Base-by-base conservation (phyloP, 2,329 filamentous ascomycete genomes). In the Fusarium graminum region DNA sequence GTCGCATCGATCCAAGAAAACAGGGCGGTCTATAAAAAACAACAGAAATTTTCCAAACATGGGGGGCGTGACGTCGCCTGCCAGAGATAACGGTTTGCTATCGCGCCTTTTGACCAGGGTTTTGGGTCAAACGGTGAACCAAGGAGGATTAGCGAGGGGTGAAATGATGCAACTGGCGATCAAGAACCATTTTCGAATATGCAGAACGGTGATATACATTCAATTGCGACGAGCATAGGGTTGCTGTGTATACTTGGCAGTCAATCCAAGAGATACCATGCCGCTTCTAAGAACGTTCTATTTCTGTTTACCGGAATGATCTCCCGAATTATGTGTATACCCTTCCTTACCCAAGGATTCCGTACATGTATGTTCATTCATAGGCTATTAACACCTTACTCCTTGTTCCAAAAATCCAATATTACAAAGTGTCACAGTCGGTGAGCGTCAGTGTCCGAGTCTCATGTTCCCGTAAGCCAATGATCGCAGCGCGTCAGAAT, bases 371-470 rank as follows among this genome's bases (percentile, higher is more conserved):
- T 43, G 14, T 19, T 19, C 54, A 40, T 32, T 32, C 40, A 38
- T 19, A 57, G 53, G 25, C 55, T 60, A 40, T 55, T 38, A 68
- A 71, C 68, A 66, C 69, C 69, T 60, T 59, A 63, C 69, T 69
- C 68, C 68, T 30, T 30, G 41, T 58, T 42, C 59, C 59, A 39
- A 30, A 19, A 67, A 52, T 39, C 40, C 49, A 60, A 22, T 45
- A 64, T 67, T 55, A 57, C 34, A 56, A 57, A 49, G 34, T 56
- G 32, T 34, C 22, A 40, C 30, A 43, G 14, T 45, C 29, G 41
- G 44, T 46, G 45, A 66, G 26, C 43, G n/a, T 54, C 45, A 38
- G 39, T 42, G 53, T 64, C 62, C 55, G n/a, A 65, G 49, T 52
- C 40, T 70, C 50, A 52, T 63, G 39, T 39, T 52, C 32, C 79